These are phyloP conservation scores for Globisporangium orthogonon DNA, from an alignment of 352 stramenopile genomes.

Conservation along the genomic window DNA sequence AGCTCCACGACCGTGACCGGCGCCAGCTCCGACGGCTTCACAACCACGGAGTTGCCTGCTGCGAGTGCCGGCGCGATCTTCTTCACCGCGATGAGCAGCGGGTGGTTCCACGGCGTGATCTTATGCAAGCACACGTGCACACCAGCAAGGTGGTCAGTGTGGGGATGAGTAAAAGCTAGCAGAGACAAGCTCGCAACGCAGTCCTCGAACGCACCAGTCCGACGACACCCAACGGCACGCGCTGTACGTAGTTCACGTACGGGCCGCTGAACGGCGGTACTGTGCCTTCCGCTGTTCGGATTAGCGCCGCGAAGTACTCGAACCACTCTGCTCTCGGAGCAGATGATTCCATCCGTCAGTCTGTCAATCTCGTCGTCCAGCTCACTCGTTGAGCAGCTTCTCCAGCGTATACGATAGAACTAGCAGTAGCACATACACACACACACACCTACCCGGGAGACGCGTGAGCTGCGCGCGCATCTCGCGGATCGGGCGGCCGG, in stretches of 20 bases:
- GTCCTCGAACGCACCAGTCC: slow-evolving; percentile 21
- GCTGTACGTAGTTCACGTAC: slow-evolving; percentile 53
- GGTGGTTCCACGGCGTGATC: slow-evolving; percentile 84
- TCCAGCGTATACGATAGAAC: too few relatives aligned
- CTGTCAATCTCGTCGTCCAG: neutral
- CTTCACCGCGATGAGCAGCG: slow-evolving; percentile 73
- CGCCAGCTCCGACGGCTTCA: slow-evolving; percentile 84
- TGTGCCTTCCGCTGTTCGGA: slow-evolving; percentile 56
- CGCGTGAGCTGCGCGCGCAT: slow-evolving; percentile 46
- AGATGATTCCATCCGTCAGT: neutral
- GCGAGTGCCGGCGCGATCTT: slow-evolving; percentile 63
- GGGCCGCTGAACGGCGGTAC: slow-evolving; percentile 50
- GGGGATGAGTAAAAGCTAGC: neutral
- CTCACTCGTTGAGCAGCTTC: neutral
- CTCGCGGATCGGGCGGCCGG: slow-evolving; percentile 51
- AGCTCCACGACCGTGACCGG: slow-evolving; percentile 49
- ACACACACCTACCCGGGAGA: slow-evolving; percentile 20
- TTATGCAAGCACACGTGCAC: neutral
- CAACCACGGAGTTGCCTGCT: slow-evolving; percentile 72
- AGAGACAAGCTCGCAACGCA: neutral
- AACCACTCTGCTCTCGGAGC: slow-evolving; percentile 49
- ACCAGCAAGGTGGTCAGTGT: too few relatives aligned
- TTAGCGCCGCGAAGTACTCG: slow-evolving; percentile 77
- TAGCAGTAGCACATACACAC: too few relatives aligned
- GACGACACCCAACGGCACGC: slow-evolving; percentile 54